A percentile compares a stretch with the other conserved stretches of the same genome.
These are phyloP conservation scores for Datura wrightii DNA, from an alignment of 257 asterid species.

Conservation along the genomic window DNA sequence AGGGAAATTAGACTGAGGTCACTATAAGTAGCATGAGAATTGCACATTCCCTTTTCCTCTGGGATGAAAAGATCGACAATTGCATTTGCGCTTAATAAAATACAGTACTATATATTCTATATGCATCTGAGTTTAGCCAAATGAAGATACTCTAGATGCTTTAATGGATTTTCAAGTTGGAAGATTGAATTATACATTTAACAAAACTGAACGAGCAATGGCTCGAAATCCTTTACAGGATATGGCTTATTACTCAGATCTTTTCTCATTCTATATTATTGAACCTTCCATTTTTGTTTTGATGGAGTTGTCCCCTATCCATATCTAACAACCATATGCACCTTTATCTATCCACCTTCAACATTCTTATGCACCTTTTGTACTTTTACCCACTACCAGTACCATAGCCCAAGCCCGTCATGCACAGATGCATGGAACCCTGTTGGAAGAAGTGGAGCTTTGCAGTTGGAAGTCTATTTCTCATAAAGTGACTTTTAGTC, in stretches of 20 bases:
- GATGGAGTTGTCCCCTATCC: neutral
- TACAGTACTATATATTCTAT: neutral
- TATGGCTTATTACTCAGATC: neutral
- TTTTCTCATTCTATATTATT: neutral
- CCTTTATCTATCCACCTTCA: neutral
- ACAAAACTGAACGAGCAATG: neutral
- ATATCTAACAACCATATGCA: neutral
- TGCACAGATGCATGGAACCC: neutral
- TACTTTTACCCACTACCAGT: neutral
- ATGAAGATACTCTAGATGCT: neutral
- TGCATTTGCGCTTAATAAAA: neutral
- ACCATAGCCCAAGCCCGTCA: neutral
- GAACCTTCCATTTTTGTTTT: neutral
- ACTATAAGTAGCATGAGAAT: neutral
- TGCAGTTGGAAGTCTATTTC: neutral
- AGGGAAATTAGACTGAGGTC: neutral
- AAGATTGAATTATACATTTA: neutral
- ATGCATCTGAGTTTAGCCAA: neutral
- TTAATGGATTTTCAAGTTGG: neutral
- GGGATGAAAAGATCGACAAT: neutral
- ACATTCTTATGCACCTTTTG: neutral
- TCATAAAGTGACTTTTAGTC: neutral
- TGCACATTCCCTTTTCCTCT: too few species aligned
- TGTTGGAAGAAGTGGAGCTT: neutral
- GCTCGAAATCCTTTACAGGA: neutral